These are phyloP conservation scores for Lipomyces chichibuensis DNA, from an alignment of 805 yeast species.

Conservation along the genomic window DNA sequence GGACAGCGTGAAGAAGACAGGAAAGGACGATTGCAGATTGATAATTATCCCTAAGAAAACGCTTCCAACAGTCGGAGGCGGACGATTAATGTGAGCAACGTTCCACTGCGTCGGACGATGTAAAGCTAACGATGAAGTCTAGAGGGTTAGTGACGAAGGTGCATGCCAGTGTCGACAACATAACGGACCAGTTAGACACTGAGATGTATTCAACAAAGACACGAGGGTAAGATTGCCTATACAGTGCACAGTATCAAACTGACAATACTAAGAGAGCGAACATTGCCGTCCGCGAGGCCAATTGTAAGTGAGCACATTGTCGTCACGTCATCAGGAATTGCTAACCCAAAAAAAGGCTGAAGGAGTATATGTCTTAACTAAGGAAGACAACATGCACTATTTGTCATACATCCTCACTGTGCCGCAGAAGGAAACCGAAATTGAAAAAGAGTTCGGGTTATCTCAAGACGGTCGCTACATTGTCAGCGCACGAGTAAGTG, in stretches of 20 bases:
- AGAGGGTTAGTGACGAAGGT: slow-evolving; percentile 8
- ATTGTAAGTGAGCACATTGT: slow-evolving; percentile 2
- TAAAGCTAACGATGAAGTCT: background rate
- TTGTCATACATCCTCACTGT: slow-evolving; percentile 9
- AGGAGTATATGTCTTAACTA: slow-evolving; percentile 4
- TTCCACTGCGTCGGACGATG: background rate
- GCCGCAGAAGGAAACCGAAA: slow-evolving; percentile 7
- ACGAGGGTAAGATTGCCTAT: slow-evolving; percentile 8
- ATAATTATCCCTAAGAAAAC: slow-evolving; percentile 14
- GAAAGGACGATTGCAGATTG: slow-evolving; percentile 7
- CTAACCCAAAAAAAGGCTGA: background rate
- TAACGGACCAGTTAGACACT: background rate
- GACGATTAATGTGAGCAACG: slow-evolving; percentile 6
- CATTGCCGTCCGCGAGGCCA: slow-evolving; percentile 4
- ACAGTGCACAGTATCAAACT: background rate
- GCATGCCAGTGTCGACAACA: background rate
- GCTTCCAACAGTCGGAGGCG: slow-evolving; percentile 2
- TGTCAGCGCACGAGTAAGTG: slow-evolving; percentile 17
- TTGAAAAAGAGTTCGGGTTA: slow-evolving; percentile 12
- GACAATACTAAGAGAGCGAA: slow-evolving; percentile 2
- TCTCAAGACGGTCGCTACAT: slow-evolving; percentile 12
- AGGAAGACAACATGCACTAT: background rate
- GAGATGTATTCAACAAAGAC: slow-evolving; percentile 16
- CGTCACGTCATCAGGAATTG: background rate
- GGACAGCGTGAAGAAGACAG: background rate